Evolutionary conservation across 192 early-diverging fungal species (phyloP).

Genomic region (Gryganskiella cystojenkinii): DNA sequence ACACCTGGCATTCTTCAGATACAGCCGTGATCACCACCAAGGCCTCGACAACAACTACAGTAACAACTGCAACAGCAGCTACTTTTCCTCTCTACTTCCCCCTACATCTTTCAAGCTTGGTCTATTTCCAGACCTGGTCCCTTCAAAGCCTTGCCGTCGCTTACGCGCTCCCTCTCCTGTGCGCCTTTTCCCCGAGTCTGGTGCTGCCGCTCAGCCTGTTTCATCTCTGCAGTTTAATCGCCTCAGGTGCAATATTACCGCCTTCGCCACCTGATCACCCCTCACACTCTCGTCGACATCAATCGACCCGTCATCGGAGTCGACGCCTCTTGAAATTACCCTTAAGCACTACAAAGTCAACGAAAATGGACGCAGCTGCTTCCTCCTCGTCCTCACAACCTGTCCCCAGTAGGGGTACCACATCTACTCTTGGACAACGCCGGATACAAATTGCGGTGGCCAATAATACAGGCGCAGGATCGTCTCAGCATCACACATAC

Average conservation of each 20-base stretch:
- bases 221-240: conserved; percentile 20
- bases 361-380: no score
- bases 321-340: no score
- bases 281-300: no score
- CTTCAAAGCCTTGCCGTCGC: conserved; percentile 30
- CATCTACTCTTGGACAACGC: neutral
- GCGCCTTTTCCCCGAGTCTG: conserved; percentile 19
- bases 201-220: conserved; percentile 32
- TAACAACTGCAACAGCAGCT: no score
- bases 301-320: no score
- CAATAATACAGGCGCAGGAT: neutral
- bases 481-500: neutral
- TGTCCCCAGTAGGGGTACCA: neutral
- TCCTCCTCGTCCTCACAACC: neutral
- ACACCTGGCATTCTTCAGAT: no score
- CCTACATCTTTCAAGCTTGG: no score
- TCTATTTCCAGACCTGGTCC: conserved; percentile 5
- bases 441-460: neutral
- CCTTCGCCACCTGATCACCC: no score
- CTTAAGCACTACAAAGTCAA: no score
- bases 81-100: no score
- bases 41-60: no score
- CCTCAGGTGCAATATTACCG: neutral
- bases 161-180: conserved; percentile 34
- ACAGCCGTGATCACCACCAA: no score